These are phyloP conservation scores for Trifolium fragiferum DNA, from an alignment of 306 rosid species.

Conservation along the genomic window DNA sequence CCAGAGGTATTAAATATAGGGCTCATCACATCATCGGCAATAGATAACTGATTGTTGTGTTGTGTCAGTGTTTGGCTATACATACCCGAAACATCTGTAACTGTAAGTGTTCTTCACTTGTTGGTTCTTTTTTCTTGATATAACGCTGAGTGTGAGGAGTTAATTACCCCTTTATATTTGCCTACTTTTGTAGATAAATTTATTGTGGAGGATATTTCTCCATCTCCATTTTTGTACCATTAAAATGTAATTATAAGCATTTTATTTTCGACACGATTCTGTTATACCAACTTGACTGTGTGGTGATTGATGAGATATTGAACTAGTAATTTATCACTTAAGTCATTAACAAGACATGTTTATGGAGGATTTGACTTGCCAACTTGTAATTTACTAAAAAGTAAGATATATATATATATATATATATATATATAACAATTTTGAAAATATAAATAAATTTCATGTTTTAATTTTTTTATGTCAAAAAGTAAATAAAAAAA, in stretches of 20 bases:
- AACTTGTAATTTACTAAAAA: no score
- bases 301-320: neutral
- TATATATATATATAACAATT: no score
- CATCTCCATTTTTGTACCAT: conserved; percentile 47
- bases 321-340: neutral
- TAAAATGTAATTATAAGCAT: conserved; percentile 34
- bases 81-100: neutral
- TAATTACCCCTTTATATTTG: conserved; percentile 8
- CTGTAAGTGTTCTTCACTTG: conserved; percentile 17
- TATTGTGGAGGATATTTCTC: conserved; percentile 46
- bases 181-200: conserved; percentile 44
- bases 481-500: no score
- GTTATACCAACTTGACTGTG: neutral
- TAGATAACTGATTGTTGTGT: neutral
- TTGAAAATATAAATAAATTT: no score
- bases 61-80: conserved; percentile 30
- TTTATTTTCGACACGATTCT: conserved; percentile 9
- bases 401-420: no score
- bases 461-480: no score
- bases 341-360: neutral
- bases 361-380: neutral
- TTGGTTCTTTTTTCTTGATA: conserved; percentile 12
- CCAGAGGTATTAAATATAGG: conserved; percentile 47
- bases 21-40: neutral
- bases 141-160: conserved; percentile 3